Conservation (phyloP, 2,329 filamentous ascomycete species). For the Stagonosporopsis chrysanthemi region DNA sequence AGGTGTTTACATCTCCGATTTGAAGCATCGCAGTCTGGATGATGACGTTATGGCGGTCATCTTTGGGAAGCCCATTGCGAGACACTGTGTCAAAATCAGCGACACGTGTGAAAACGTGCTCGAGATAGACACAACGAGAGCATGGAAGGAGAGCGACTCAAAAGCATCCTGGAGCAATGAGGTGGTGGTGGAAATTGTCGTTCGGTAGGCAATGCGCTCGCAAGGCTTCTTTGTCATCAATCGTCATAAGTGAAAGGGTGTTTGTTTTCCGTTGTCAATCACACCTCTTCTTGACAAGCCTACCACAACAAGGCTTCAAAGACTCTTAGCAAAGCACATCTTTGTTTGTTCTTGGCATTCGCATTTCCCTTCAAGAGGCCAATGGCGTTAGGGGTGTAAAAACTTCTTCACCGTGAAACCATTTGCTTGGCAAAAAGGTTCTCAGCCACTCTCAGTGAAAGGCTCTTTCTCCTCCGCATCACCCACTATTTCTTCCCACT, state of each 20-base stretch:
- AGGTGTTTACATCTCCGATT: slow-evolving; percentile 79
- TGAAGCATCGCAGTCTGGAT: slow-evolving; percentile 67
- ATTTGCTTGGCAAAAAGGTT: neutral
- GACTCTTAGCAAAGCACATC: neutral
- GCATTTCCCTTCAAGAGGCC: no score
- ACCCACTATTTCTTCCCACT: neutral
- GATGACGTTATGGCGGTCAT: slow-evolving; percentile 78
- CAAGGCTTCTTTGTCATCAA: neutral
- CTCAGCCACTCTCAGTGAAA: neutral
- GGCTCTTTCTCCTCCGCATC: neutral
- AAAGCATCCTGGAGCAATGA: slow-evolving; percentile 76
- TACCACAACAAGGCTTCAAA: neutral
- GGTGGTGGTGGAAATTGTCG: slow-evolving; percentile 44
- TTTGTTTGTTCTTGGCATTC: neutral
- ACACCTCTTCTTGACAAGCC: neutral
- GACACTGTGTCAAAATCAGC: slow-evolving; percentile 68
- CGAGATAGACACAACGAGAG: slow-evolving; percentile 76
- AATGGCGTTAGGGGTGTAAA: neutral
- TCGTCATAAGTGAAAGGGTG: neutral
- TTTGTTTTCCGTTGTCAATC: neutral
- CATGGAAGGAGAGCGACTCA: slow-evolving; percentile 78
- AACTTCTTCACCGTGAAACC: neutral
- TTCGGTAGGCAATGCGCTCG: slow-evolving; percentile 29
- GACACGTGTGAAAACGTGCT: slow-evolving; percentile 66
- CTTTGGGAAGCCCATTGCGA: slow-evolving; percentile 72